These are phyloP conservation scores for Xylaria curta DNA, from an alignment of 495 filamentous ascomycete genomes.

Conservation along the genomic window DNA sequence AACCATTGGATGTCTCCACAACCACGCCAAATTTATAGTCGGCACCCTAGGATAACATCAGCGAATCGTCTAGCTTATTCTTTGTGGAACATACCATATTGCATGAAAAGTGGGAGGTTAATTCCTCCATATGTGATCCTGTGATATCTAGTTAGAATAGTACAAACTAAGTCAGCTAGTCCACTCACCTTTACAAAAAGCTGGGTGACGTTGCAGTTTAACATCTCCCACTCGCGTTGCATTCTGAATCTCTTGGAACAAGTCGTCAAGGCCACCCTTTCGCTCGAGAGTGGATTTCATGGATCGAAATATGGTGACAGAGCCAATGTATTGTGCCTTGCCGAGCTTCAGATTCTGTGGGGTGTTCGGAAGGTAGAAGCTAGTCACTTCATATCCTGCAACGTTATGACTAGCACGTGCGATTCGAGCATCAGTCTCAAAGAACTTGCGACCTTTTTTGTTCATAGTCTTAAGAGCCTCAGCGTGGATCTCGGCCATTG, in stretches of 20 bases:
- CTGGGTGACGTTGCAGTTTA: constrained; percentile 62
- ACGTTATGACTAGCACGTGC: constrained; percentile 20
- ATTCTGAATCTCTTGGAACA: constrained; percentile 69
- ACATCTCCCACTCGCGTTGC: constrained; percentile 48
- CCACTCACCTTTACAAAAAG: constrained; percentile 40
- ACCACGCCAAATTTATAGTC: constrained; percentile 82
- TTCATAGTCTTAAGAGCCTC: constrained; percentile 12
- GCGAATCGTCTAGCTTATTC: not conserved
- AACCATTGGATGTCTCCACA: constrained; percentile 64
- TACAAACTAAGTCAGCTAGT: not conserved
- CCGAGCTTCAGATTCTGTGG: not conserved
- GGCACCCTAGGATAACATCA: constrained; percentile 65
- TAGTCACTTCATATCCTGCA: constrained; percentile 35
- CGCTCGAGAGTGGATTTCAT: constrained; percentile 56
- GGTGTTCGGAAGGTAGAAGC: constrained; percentile 46
- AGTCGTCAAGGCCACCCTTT: constrained; percentile 63
- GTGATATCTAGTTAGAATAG: constrained; percentile 9
- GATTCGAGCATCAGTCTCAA: not conserved
- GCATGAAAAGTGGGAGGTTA: constrained; percentile 71
- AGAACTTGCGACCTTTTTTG: not conserved
- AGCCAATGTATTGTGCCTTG: constrained; percentile 50
- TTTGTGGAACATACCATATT: constrained; percentile 67
- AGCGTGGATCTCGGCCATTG: not conserved
- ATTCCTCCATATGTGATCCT: constrained; percentile 51
- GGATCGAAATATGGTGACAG: constrained; percentile 67